A percentile compares a stretch with the other conserved stretches of the same genome.
These are phyloP conservation scores for Penicillium steckii DNA, from an alignment of 495 filamentous ascomycete genomes.

Conservation along the genomic window DNA sequence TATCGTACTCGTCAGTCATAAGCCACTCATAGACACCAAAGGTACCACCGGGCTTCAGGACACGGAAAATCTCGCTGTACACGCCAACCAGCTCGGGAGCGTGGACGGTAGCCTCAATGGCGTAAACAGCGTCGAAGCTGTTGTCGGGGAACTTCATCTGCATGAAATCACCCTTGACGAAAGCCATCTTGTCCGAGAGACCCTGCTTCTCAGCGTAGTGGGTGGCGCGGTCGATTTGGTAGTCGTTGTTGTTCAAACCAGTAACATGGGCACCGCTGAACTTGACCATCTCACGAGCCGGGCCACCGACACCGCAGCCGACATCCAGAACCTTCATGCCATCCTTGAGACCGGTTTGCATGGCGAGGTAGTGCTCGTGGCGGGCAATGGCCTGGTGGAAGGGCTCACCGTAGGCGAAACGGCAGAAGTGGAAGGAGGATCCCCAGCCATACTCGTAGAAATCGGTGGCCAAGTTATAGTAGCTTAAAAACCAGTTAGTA, in stretches of 20 bases:
- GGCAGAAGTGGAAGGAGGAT: conserved; percentile 95
- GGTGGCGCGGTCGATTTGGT: conserved; percentile 94
- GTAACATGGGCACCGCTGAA: conserved; percentile 89
- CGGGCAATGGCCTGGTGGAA: conserved; percentile 94
- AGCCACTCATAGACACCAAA: conserved; percentile 99
- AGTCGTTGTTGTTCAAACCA: conserved; percentile 99
- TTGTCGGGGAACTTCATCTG: conserved; percentile 97
- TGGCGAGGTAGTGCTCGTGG: conserved; percentile 97
- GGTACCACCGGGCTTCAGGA: conserved; percentile 91
- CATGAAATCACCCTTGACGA: conserved; percentile 98
- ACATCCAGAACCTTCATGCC: conserved; percentile 93
- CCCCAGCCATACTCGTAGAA: conserved; percentile 98
- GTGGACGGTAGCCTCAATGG: conserved; percentile 96
- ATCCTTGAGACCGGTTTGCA: conserved; percentile 80
- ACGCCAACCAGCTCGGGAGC: conserved; percentile 93
- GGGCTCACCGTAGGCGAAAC: conserved; percentile 82
- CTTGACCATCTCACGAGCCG: conserved; percentile 95
- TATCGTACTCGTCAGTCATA: conserved; percentile 96
- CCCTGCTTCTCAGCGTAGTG: conserved; percentile 81
- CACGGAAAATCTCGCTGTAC: conserved; percentile 90
- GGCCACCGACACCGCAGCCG: conserved; percentile 95
- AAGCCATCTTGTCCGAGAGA: conserved; percentile 76
- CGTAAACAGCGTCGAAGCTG: conserved; percentile 93
- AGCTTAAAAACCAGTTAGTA: conserved; percentile 50
- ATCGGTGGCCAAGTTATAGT: conserved; percentile 98